These are phyloP conservation scores for Dactylellina parvicollis DNA, from an alignment of 2,329 filamentous ascomycete genomes.

Conservation along the genomic window DNA sequence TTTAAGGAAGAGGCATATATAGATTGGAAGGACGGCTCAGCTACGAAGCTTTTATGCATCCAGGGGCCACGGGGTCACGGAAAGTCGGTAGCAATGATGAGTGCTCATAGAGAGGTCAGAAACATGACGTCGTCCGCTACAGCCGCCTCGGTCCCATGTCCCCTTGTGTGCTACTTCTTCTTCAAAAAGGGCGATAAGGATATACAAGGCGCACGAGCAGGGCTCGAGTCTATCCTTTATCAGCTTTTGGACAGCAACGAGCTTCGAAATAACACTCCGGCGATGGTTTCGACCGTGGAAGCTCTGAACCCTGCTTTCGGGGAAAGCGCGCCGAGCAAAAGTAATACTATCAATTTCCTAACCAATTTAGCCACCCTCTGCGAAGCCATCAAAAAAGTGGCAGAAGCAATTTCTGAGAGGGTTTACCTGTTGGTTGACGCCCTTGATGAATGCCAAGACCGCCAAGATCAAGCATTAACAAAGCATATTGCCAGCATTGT, in stretches of 20 bases:
- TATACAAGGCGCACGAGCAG: constrained; percentile 9
- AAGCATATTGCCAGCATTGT: neutral
- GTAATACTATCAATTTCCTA: neutral
- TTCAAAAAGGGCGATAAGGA: constrained; percentile 40
- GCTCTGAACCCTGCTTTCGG: constrained; percentile 1
- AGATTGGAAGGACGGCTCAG: constrained; percentile 9
- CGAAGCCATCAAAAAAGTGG: constrained; percentile 5
- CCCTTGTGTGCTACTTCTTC: constrained; percentile 24
- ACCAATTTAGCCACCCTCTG: neutral
- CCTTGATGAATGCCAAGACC: constrained; percentile 32
- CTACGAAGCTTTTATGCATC: constrained; percentile 1
- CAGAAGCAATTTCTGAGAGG: neutral
- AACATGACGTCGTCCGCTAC: too few species aligned
- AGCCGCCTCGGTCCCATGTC: neutral
- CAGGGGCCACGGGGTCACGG: constrained; percentile 29
- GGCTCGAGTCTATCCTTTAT: constrained; percentile 14
- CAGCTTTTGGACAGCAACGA: constrained; percentile 16
- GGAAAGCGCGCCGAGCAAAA: neutral
- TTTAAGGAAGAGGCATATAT: constrained; percentile 20
- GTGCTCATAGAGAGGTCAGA: neutral
- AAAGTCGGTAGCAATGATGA: constrained; percentile 39
- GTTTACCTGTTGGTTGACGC: constrained; percentile 36
- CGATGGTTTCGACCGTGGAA: neutral
- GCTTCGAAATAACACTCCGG: neutral
- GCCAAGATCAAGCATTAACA: neutral